Base-by-base conservation (phyloP, 306 rosid species). In the Amphicarpaea edgeworthii region DNA sequence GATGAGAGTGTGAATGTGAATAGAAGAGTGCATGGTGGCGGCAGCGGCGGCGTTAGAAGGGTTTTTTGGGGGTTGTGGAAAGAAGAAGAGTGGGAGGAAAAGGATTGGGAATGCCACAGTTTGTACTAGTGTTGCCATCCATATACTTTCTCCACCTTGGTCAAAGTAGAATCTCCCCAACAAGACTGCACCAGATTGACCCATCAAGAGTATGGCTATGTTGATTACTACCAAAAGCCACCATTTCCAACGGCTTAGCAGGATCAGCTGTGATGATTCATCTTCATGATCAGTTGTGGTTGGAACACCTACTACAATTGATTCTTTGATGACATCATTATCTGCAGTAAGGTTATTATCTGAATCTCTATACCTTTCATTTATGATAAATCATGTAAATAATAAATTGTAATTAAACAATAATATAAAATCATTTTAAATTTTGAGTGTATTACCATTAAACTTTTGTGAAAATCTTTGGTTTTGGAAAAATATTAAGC, bases 71-170 rank as follows among this genome's bases (percentile, higher is more conserved):
- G 41, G 69, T 30, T n/a, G 86, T 67, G 86, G 84, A 38, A 84
- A 68, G 65, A 86, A 60, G 67, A 82, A 76, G 50, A 85, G 85
- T 0, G 94, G 90, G 77, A 84, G 17, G 15, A 77, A 30, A 55
- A 91, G 89, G 70, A 89, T 47, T 11, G 97, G 94, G 68, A 87
- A 91, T 47, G 87, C 91, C 12, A 80, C 84, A 19, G 93, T 80
- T 87, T 88, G 91, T 57, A 88, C 90, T 69, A 87, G 75, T 37
- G 96, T 88, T 57, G 90, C 87, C 89, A 91, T 81, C 94, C 94
- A 91, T 60, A 78, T 77, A 58, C 90, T 87, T 59, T 81, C 66
- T 68, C 94, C 97, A 16, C 97, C 97, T 64, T 87, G 83, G 45
- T 87, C 89, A 75, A 85, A 91, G 79, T 87, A 89, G 77, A 79